These are phyloP conservation scores for Cucurbita ficifolia DNA, from an alignment of 306 rosid genomes.

Conservation along the genomic window DNA sequence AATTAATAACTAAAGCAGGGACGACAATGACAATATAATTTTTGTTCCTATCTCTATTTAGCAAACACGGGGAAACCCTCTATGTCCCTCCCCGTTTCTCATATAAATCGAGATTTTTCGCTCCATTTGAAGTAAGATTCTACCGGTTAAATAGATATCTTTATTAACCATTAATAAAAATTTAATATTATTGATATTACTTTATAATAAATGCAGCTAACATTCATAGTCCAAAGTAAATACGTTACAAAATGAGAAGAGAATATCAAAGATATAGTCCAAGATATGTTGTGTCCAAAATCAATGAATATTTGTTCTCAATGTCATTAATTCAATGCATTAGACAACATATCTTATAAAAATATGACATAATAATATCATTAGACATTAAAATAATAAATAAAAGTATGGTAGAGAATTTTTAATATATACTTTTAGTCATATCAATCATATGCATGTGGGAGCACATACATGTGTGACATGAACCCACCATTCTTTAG, in stretches of 20 bases:
- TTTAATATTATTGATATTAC: not conserved
- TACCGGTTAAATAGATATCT: too few species aligned
- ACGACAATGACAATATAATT: too few species aligned
- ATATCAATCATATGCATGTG: not conserved
- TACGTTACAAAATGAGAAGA: not conserved
- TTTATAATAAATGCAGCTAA: not conserved
- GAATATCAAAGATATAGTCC: not conserved
- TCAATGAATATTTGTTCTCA: not conserved
- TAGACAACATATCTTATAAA: not conserved
- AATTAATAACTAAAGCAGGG: too few species aligned
- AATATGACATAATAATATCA: not conserved
- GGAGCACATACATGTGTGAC: not conserved
- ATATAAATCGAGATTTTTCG: too few species aligned
- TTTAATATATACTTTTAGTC: not conserved
- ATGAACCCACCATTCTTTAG: not conserved
- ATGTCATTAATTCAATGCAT: not conserved
- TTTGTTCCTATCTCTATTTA: too few species aligned
- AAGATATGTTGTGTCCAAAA: not conserved
- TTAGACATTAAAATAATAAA: not conserved
- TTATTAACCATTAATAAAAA: too few species aligned
- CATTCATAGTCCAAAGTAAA: not conserved
- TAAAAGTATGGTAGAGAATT: not conserved
- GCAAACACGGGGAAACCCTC: too few species aligned
- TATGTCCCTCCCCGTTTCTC: too few species aligned
- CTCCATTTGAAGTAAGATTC: too few species aligned